A percentile compares a stretch with the other conserved stretches of the same genome.
Evolutionary conservation across 2,329 filamentous ascomycete genomes (phyloP).

Genomic region (Alternaria sp.): DNA sequence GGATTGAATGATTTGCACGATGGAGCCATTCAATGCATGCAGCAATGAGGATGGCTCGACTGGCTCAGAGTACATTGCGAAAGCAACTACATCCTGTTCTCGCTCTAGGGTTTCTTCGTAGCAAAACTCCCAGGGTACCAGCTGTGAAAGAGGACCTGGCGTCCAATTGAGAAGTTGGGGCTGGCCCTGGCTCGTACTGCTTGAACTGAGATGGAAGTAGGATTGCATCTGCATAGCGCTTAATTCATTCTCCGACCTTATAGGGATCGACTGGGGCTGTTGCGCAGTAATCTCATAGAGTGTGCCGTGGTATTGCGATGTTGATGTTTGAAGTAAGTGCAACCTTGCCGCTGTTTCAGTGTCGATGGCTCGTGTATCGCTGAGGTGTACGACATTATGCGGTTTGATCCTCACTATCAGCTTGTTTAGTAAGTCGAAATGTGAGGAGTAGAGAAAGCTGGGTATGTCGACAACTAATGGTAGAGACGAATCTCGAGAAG

Average conservation of each 20-base stretch:
- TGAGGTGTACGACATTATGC: conserved; percentile 73
- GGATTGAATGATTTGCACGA: conserved; percentile 72
- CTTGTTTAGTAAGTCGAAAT: conserved; percentile 69
- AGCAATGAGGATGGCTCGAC: conserved; percentile 66
- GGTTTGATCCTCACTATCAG: conserved; percentile 65
- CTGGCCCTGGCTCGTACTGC: conserved; percentile 18
- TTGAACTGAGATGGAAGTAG: conserved; percentile 69
- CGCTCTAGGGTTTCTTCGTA: conserved; percentile 62
- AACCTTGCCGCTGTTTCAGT: conserved; percentile 68
- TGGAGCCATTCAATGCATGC: conserved; percentile 74
- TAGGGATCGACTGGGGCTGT: conserved; percentile 50
- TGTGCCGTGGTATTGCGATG: conserved; percentile 41
- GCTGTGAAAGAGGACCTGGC: conserved; percentile 63
- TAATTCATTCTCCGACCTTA: conserved; percentile 71
- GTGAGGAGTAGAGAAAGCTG: conserved; percentile 77
- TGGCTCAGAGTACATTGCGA: conserved; percentile 74
- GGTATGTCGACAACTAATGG: conserved; percentile 78
- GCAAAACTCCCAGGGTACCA: conserved; percentile 68
- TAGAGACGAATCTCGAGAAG: conserved; percentile 52
- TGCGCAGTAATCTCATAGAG: conserved; percentile 66
- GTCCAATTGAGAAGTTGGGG: conserved; percentile 58
- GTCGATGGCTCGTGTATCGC: conserved; percentile 46
- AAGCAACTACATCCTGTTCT: conserved; percentile 65
- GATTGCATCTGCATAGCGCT: conserved; percentile 81
- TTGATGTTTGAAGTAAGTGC: conserved; percentile 59